Base-by-base conservation (phyloP, 306 rosid genomes). In the Vachellia collinsii region DNA sequence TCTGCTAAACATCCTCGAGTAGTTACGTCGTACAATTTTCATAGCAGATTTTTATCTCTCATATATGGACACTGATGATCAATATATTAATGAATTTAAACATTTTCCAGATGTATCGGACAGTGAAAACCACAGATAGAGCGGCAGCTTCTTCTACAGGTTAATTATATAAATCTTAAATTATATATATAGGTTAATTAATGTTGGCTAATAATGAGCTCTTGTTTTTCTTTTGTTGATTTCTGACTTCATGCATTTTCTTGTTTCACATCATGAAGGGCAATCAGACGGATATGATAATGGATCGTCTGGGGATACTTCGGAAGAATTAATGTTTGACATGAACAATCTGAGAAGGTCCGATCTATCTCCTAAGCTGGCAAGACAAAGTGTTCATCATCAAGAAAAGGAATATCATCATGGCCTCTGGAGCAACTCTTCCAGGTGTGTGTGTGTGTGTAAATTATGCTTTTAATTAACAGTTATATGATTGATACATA, bases 111-210 rank as follows among this genome's bases (percentile, higher is more conserved):
- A 95, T 95, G 99, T 95, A 93, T 82, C 88, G 99, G 84, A 95
- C 99, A 81, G 99, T 95, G 73, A 95, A 95, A 79, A 95, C 97
- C 39, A 95, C 98, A 12, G 97, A 93, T 79, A 91, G 87, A 85
- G 89, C 94, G 50, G 93, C 97, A 42, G 97, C 95, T 85, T 83
- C 97, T 53, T 83, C 95, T 42, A 91, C 99, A 84, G 98, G 98
- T 56, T 56, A 54, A 54, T 92, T 54, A 54, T 4, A 5, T 16
- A 53, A 72, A 6, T 11, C 25, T 48, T 51, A 13, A 44, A 44
- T 11, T 44, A 43, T 14, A 14, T 50, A 50, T 50, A 50, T 16
- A 3, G 20, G 56, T n/a, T 50, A 19, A 20, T 54, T 17, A 13
- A 37, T 46, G 41, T 11, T 36, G 39, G 42, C 58, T 67, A 62